A percentile compares a stretch with the other conserved stretches of the same genome.
Evolutionary conservation across 2,329 filamentous ascomycete genomes (phyloP).

Genomic region (Amauroascus verrucosus): DNA sequence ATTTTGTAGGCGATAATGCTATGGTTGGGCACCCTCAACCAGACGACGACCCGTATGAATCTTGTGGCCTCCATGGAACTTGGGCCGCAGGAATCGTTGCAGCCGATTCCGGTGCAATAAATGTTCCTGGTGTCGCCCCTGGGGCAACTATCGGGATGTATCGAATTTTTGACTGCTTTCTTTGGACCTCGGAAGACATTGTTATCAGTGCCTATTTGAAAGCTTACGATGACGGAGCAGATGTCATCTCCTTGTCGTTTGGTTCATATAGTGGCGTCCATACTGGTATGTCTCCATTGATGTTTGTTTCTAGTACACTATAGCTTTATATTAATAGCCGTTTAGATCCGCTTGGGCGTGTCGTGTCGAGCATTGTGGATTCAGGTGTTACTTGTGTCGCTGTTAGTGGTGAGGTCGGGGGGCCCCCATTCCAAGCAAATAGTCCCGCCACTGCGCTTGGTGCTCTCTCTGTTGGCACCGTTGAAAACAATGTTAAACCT

Average conservation of each 20-base stretch:
- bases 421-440: slow-evolving; percentile 9
- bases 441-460: slow-evolving; percentile 7
- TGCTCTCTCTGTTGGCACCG: slow-evolving; percentile 7
- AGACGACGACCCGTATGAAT: slow-evolving; percentile 45
- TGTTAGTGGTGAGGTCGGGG: slow-evolving; percentile 9
- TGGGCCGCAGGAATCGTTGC: slow-evolving; percentile 55
- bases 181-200: slow-evolving; percentile 45
- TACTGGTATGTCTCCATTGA: slow-evolving; percentile 14
- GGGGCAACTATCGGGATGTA: slow-evolving; percentile 48
- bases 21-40: slow-evolving; percentile 30
- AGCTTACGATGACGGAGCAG: slow-evolving; percentile 48
- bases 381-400: slow-evolving; percentile 8
- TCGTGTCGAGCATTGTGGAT: slow-evolving; percentile 9
- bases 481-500: slow-evolving; percentile 12
- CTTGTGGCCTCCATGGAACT: slow-evolving; percentile 51
- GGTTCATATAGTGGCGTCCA: slow-evolving; percentile 28
- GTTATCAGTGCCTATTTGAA: slow-evolving; percentile 50
- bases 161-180: slow-evolving; percentile 48
- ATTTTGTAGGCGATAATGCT: slow-evolving; percentile 47
- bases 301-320: not conserved
- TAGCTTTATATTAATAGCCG: not conserved
- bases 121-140: slow-evolving; percentile 50
- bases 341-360: slow-evolving; percentile 8
- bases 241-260: slow-evolving; percentile 32
- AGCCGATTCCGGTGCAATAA: slow-evolving; percentile 44